A percentile compares a stretch with the other conserved stretches of the same genome.
These are phyloP conservation scores for Posidonia oceanica DNA, from an alignment of 116 monocot genomes.

Conservation along the genomic window DNA sequence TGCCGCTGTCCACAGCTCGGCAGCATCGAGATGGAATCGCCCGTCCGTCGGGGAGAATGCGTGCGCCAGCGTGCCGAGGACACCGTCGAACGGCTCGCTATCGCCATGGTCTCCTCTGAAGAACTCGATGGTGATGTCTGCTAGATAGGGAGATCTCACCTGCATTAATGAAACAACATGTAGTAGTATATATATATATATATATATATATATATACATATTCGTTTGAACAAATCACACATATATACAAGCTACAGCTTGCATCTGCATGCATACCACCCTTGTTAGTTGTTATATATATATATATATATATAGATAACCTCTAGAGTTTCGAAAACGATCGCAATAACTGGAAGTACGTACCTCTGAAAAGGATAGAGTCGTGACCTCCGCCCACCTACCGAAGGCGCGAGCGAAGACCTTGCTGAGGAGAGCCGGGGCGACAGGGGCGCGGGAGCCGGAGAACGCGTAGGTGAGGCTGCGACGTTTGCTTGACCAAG, in stretches of 20 bases:
- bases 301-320: too few relatives aligned
- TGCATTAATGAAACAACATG: neutral
- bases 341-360: neutral
- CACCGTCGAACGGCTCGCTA: slow-evolving; percentile 72
- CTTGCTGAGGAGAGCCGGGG: slow-evolving; percentile 11
- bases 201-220: too few relatives aligned
- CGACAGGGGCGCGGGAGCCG: slow-evolving; percentile 23
- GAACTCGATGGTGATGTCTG: slow-evolving; percentile 64
- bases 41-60: slow-evolving; percentile 79
- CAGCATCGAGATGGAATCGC: slow-evolving; percentile 63
- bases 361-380: slow-evolving; percentile 40
- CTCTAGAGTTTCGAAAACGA: too few relatives aligned
- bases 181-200: too few relatives aligned
- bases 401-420: slow-evolving; percentile 60
- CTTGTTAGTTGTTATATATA: too few relatives aligned
- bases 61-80: slow-evolving; percentile 61
- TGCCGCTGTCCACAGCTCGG: slow-evolving; percentile 48
- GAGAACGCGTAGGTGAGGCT: slow-evolving; percentile 43
- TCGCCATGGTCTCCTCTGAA: slow-evolving; percentile 63
- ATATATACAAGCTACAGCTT: too few relatives aligned
- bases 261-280: too few relatives aligned
- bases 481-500: slow-evolving; percentile 29
- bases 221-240: too few relatives aligned
- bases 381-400: slow-evolving; percentile 56
- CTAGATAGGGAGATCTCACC: neutral